A percentile compares a stretch with the other conserved stretches of the same genome.
These are phyloP conservation scores for Globisporangium cederbergense DNA, from an alignment of 352 stramenopile species.

Conservation along the genomic window DNA sequence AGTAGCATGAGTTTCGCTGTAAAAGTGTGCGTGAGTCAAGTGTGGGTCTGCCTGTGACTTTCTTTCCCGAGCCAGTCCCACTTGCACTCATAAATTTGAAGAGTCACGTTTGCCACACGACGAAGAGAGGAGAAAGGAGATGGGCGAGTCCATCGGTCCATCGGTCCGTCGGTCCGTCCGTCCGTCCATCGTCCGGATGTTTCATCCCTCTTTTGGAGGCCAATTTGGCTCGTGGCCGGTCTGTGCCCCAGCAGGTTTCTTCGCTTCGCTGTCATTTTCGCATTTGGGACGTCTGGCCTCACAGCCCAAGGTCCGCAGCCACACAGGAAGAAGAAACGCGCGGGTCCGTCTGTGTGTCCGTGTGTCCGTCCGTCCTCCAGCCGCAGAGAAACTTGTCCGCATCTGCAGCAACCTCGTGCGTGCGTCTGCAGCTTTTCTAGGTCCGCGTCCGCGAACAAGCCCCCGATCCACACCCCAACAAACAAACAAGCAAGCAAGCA, in stretches of 20 bases:
- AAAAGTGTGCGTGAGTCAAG: background rate
- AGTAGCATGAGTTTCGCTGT: too few relatives aligned
- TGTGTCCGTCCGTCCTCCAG: background rate
- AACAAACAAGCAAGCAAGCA: background rate
- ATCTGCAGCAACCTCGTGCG: background rate
- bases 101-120: background rate
- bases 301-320: background rate
- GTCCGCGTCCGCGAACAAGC: background rate
- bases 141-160: slow-evolving; percentile 3
- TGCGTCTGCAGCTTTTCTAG: background rate
- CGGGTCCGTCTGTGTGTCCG: background rate
- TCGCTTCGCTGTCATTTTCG: background rate
- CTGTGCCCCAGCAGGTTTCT: background rate
- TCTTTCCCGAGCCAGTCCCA: slow-evolving; percentile 1
- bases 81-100: slow-evolving; percentile 1
- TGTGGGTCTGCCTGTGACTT: background rate
- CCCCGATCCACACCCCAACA: background rate
- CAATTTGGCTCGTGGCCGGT: background rate
- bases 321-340: background rate
- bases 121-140: background rate
- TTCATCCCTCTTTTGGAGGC: background rate
- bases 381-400: background rate
- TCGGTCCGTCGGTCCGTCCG: slow-evolving; percentile 6
- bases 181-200: slow-evolving; percentile 6
- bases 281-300: background rate